Conservation (phyloP, 331 rosid genomes). For the Pyrus hybrid region DNA sequence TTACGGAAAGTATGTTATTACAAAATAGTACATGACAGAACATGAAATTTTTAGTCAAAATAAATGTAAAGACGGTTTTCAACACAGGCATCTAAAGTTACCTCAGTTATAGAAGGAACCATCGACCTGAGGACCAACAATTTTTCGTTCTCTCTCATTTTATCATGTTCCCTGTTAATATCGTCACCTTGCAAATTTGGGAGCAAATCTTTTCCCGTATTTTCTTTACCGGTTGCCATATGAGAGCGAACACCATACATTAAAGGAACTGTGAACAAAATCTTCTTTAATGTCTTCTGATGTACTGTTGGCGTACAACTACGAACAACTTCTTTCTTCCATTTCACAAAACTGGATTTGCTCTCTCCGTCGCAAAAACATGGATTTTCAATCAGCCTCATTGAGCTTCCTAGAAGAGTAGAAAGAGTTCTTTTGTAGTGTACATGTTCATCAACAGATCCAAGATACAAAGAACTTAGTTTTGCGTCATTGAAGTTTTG, state of each 20-base stretch:
- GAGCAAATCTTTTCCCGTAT: slow-evolving; percentile 15
- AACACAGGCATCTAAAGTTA: slow-evolving; percentile 11
- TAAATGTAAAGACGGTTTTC: not conserved
- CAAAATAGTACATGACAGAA: not conserved
- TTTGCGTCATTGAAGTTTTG: slow-evolving; percentile 33
- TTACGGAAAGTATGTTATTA: not conserved
- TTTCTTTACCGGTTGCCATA: slow-evolving; percentile 18
- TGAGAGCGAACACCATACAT: slow-evolving; percentile 30
- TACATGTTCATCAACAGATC: slow-evolving; percentile 35
- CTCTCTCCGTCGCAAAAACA: slow-evolving; percentile 9
- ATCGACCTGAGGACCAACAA: slow-evolving; percentile 44
- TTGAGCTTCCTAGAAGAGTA: slow-evolving; percentile 45
- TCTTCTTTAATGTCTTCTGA: slow-evolving; percentile 56
- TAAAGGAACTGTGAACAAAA: slow-evolving; percentile 48
- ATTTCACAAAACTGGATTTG: slow-evolving; percentile 47
- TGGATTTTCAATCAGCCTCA: slow-evolving; percentile 22
- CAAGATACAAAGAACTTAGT: slow-evolving; percentile 33
- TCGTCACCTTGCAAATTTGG: slow-evolving; percentile 21
- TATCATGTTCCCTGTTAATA: slow-evolving; percentile 21
- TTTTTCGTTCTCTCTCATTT: slow-evolving; percentile 31
- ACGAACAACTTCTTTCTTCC: slow-evolving; percentile 37
- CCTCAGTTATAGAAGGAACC: slow-evolving; percentile 57
- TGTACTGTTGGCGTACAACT: slow-evolving; percentile 24
- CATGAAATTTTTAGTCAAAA: not conserved
- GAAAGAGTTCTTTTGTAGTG: slow-evolving; percentile 51